These are phyloP conservation scores for Colletotrichum cordylinicola DNA, from an alignment of 2,329 filamentous ascomycete species.

Conservation along the genomic window DNA sequence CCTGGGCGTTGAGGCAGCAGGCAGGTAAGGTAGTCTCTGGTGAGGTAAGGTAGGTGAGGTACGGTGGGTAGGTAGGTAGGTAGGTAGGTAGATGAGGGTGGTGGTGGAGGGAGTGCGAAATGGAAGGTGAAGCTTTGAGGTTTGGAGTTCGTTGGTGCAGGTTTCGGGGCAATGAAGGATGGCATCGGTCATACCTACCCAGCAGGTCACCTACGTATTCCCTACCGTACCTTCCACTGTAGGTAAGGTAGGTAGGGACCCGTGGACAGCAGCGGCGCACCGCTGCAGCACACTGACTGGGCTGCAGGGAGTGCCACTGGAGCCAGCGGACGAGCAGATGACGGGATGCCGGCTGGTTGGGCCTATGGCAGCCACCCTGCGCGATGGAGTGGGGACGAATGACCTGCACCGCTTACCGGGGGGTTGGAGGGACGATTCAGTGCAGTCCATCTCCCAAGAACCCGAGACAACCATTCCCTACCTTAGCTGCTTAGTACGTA, in stretches of 20 bases:
- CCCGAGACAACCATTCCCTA: not conserved
- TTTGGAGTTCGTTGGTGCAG: constrained; percentile 11
- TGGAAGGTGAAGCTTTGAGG: constrained; percentile 17
- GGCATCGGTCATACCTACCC: not conserved
- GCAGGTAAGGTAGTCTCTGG: not conserved
- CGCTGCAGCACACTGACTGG: constrained; percentile 10
- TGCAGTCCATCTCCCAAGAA: not conserved
- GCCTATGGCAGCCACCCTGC: not conserved
- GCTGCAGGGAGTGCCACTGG: not conserved
- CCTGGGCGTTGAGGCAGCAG: not conserved
- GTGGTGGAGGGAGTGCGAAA: not conserved
- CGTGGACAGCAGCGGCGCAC: constrained; percentile 4
- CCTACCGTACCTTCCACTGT: not conserved
- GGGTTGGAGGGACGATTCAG: constrained; percentile 1
- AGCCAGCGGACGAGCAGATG: constrained; percentile 2
- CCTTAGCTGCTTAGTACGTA: not conserved
- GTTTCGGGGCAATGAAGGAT: constrained; percentile 6
- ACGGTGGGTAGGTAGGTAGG: not conserved
- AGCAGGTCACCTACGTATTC: not conserved
- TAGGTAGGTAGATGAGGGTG: not conserved
- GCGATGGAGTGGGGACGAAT: constrained; percentile 6
- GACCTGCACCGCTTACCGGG: constrained; percentile 8
- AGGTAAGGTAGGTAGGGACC: constrained; percentile 4
- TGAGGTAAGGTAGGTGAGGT: not conserved
- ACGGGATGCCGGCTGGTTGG: constrained; percentile 15